A percentile compares a stretch with the other conserved stretches of the same genome.
Evolutionary conservation across 2,329 filamentous ascomycete genomes (phyloP).

Genomic region (Colletotrichum sp.): DNA sequence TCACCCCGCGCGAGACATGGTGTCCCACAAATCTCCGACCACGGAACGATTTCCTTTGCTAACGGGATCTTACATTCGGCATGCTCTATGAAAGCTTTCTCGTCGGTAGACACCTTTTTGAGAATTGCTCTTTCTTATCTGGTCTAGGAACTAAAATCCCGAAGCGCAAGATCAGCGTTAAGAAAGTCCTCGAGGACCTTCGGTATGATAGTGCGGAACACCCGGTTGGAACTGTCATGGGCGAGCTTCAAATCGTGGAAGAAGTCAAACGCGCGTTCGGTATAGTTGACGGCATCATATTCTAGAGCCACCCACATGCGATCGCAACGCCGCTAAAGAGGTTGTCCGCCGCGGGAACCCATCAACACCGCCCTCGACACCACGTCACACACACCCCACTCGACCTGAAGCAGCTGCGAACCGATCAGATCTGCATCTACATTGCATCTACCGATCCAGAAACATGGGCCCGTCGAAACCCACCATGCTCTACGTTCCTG

Average conservation of each 20-base stretch:
- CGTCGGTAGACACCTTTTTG: slow-evolving; percentile 28
- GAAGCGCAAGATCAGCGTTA: slow-evolving; percentile 21
- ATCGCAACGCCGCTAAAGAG: slow-evolving; percentile 30
- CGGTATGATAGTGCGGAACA: slow-evolving; percentile 32
- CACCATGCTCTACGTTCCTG: slow-evolving; percentile 36
- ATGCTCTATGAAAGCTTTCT: slow-evolving; percentile 26
- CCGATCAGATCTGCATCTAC: slow-evolving; percentile 28
- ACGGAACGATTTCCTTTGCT: slow-evolving; percentile 33
- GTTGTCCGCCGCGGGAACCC: slow-evolving; percentile 28
- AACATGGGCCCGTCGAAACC: background rate
- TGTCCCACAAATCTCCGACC: no score
- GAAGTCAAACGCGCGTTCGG: slow-evolving; percentile 25
- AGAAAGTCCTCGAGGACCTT: slow-evolving; percentile 35
- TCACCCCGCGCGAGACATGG: slow-evolving; percentile 32
- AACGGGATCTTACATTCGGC: slow-evolving; percentile 27
- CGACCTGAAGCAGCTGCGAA: slow-evolving; percentile 27
- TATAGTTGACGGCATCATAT: slow-evolving; percentile 33
- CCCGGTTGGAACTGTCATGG: slow-evolving; percentile 33
- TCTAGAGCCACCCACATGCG: slow-evolving; percentile 33
- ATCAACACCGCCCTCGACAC: slow-evolving; percentile 16
- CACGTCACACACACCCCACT: background rate
- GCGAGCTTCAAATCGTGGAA: slow-evolving; percentile 29
- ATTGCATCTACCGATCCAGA: slow-evolving; percentile 17
- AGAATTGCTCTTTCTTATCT: slow-evolving; percentile 27
- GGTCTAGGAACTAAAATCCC: slow-evolving; percentile 22